Evolutionary conservation across 352 stramenopile species (phyloP).

Genomic region (Phytophthora gonapodyides): DNA sequence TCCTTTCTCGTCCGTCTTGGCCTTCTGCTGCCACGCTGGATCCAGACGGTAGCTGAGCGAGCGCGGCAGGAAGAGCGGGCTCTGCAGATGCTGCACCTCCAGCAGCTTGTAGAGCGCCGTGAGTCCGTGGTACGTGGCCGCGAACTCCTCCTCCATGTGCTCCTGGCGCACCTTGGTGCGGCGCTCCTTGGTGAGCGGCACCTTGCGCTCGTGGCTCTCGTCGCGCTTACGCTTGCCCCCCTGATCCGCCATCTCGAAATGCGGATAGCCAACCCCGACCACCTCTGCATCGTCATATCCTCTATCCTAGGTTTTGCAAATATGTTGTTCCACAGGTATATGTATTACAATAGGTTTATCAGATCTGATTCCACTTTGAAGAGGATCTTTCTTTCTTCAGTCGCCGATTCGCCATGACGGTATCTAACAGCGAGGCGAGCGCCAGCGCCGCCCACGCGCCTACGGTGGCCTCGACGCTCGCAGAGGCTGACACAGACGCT

Average conservation of each 20-base stretch:
- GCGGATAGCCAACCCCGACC: conserved; percentile 26
- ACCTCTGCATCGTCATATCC: conserved; percentile 11
- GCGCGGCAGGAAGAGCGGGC: conserved; percentile 75
- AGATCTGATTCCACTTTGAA: conserved; percentile 17
- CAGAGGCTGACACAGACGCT: conserved; percentile 1
- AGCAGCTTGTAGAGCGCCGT: conserved; percentile 87
- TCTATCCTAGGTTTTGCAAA: no score
- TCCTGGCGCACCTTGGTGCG: conserved; percentile 64
- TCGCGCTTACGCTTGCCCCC: conserved; percentile 72
- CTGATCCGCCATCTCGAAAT: conserved; percentile 37
- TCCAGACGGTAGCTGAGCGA: conserved; percentile 78
- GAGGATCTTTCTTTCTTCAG: conserved; percentile 26
- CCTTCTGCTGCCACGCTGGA: conserved; percentile 29
- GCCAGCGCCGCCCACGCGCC: conserved; percentile 7
- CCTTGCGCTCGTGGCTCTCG: conserved; percentile 46
- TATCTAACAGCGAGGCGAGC: conserved; percentile 41
- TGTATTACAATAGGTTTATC: neutral
- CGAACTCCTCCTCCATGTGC: conserved; percentile 83
- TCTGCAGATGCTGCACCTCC: conserved; percentile 72
- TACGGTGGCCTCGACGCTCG: neutral
- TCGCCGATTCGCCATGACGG: conserved; percentile 38
- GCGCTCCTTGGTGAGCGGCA: conserved; percentile 37
- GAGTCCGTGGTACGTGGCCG: conserved; percentile 72
- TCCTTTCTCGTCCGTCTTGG: conserved; percentile 17
- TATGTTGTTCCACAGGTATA: conserved; percentile 2